Percentiles rank a stretch among this genome's conserved stretches.
Conservation (phyloP, 768 basidiomycete genomes). For the Termitomyces sp. region DNA sequence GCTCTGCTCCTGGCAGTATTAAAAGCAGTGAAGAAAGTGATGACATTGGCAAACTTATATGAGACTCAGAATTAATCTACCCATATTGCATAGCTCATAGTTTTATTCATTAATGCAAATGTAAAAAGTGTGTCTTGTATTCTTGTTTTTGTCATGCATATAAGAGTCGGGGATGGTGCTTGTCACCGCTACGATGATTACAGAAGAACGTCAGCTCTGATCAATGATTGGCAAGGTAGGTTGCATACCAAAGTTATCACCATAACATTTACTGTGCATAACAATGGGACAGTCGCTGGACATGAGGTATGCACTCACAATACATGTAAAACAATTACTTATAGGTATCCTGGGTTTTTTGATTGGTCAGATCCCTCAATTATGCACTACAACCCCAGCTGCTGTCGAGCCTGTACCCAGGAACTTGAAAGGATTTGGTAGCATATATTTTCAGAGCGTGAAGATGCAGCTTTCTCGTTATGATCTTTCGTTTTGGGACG, state of each 20-base stretch:
- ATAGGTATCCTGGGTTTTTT: not conserved
- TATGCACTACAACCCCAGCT: slow-evolving; percentile 48
- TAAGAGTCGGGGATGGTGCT: too few relatives aligned
- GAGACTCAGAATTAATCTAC: too few relatives aligned
- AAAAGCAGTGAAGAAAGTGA: too few relatives aligned
- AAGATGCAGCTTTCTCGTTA: slow-evolving; percentile 43
- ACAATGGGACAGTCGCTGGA: slow-evolving; percentile 49
- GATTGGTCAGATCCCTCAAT: slow-evolving; percentile 41
- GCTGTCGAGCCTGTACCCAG: slow-evolving; percentile 44
- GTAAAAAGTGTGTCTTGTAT: too few relatives aligned
- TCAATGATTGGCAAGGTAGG: slow-evolving; percentile 25
- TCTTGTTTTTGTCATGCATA: too few relatives aligned
- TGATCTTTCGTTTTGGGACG: slow-evolving; percentile 53
- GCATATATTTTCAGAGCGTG: slow-evolving; percentile 43
- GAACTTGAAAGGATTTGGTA: slow-evolving; percentile 54
- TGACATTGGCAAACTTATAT: too few relatives aligned
- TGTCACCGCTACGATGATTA: too few relatives aligned
- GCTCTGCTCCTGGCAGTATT: too few relatives aligned
- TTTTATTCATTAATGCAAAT: too few relatives aligned
- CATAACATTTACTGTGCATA: slow-evolving; percentile 46
- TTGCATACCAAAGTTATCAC: slow-evolving; percentile 48
- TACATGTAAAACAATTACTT: not conserved
- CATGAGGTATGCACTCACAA: slow-evolving; percentile 38
- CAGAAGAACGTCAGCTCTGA: not conserved
- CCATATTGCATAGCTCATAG: too few relatives aligned